Percentiles rank a stretch among this genome's conserved stretches.
Conservation (phyloP, 305 asterid species). For the Fraxinus xanthoxyloides region DNA sequence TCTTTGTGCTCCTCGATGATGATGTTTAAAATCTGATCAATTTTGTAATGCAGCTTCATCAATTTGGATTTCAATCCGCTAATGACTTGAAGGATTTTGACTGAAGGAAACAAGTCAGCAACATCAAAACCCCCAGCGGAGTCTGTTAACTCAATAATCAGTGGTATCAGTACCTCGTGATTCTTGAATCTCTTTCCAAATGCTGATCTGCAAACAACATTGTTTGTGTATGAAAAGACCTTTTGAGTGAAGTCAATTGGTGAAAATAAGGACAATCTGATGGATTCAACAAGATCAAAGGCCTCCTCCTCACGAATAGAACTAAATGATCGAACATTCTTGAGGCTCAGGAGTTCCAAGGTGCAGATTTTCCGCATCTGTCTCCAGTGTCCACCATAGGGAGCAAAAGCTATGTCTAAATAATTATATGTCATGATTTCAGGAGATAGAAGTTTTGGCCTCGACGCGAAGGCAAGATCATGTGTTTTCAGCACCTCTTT, state of each 20-base stretch:
- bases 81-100: constrained; percentile 17
- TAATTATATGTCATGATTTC: constrained; percentile 27
- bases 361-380: constrained; percentile 34
- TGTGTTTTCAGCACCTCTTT: constrained; percentile 33
- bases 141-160: background rate
- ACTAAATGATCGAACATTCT: constrained; percentile 30
- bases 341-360: constrained; percentile 32
- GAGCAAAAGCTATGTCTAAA: constrained; percentile 21
- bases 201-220: constrained; percentile 17
- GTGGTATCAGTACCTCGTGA: background rate
- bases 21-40: constrained; percentile 20
- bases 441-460: constrained; percentile 20
- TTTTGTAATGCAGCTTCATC: constrained; percentile 2
- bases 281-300: constrained; percentile 1
- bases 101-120: constrained; percentile 31
- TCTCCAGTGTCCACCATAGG: constrained; percentile 37
- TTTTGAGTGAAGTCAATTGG: background rate
- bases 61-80: constrained; percentile 21
- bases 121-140: constrained; percentile 23
- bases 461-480: constrained; percentile 30
- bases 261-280: background rate
- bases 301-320: constrained; percentile 22
- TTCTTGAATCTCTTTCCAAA: constrained; percentile 24
- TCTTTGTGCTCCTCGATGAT: constrained; percentile 26
- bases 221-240: background rate